phyloP scores from a whole-genome alignment of 2,329 filamentous ascomycete species.

The Fusarium redolens region DNA sequence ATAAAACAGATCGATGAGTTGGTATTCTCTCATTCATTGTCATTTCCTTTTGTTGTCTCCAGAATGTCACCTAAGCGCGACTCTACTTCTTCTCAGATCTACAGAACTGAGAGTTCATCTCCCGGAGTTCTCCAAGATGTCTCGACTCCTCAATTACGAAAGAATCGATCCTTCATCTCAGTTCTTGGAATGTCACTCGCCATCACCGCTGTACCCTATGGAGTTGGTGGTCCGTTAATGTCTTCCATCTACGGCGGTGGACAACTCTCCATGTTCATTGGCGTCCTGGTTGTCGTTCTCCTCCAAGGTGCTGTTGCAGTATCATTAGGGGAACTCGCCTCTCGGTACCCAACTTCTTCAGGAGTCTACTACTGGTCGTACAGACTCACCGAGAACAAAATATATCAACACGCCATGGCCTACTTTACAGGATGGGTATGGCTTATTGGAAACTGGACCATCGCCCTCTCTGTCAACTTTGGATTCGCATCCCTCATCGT shows the following conservation, averaged over 20 bases:
- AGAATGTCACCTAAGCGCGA: background rate
- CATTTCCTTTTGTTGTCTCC: background rate
- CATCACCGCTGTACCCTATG: background rate
- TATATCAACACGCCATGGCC: background rate
- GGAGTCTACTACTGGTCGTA: constrained; percentile 5
- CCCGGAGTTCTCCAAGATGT: background rate
- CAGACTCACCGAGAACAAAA: background rate
- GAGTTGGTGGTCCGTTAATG: background rate
- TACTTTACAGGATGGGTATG: background rate
- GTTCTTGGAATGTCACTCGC: constrained; percentile 1
- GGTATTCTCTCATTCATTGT: background rate
- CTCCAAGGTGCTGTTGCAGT: background rate
- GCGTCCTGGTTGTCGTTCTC: background rate
- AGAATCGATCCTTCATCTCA: background rate
- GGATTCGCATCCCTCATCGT: background rate
- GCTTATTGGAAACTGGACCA: background rate
- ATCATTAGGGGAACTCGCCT: background rate
- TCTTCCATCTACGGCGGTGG: background rate
- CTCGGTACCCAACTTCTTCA: background rate
- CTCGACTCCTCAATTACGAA: background rate
- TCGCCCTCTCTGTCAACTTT: background rate
- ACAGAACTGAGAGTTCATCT: background rate
- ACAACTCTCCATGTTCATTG: background rate
- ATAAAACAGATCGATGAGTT: background rate
- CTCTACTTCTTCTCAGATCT: background rate